Evolutionary conservation across 176 grass and related monocot genomes (phyloP).

Genomic region (Oryza longistaminata): DNA sequence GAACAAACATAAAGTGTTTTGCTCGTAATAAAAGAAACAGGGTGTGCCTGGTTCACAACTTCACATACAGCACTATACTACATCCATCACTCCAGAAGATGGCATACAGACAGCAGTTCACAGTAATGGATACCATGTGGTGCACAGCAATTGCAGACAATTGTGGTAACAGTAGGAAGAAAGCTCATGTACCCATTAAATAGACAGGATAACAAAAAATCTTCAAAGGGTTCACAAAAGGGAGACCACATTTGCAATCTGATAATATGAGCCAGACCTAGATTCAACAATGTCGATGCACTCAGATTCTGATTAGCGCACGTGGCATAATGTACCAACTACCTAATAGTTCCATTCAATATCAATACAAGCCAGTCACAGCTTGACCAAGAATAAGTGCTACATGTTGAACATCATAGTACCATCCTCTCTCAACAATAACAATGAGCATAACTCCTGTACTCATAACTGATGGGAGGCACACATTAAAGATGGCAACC

Average conservation of each 20-base stretch:
- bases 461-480: slow-evolving; percentile 3
- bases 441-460: slow-evolving; percentile 14
- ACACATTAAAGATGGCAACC: neutral
- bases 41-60: neutral
- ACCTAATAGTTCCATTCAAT: slow-evolving; percentile 8
- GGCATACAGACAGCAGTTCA: neutral
- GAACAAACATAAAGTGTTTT: slow-evolving; percentile 2
- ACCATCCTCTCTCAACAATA: slow-evolving; percentile 1
- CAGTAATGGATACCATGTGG: slow-evolving; percentile 1
- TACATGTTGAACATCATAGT: slow-evolving; percentile 22
- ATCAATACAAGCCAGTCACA: slow-evolving; percentile 23
- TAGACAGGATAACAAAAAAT: neutral
- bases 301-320: neutral
- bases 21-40: slow-evolving; percentile 6
- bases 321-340: neutral
- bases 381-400: slow-evolving; percentile 7
- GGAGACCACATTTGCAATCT: neutral
- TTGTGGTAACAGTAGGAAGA: neutral
- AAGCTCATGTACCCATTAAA: slow-evolving; percentile 4
- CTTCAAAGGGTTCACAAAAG: neutral
- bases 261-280: neutral
- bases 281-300: neutral
- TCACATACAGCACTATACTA: slow-evolving; percentile 1
- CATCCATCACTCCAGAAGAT: neutral
- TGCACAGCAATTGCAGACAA: slow-evolving; percentile 19